phyloP scores from a whole-genome alignment of 352 stramenopile species.

The Pythium guiyangense region DNA sequence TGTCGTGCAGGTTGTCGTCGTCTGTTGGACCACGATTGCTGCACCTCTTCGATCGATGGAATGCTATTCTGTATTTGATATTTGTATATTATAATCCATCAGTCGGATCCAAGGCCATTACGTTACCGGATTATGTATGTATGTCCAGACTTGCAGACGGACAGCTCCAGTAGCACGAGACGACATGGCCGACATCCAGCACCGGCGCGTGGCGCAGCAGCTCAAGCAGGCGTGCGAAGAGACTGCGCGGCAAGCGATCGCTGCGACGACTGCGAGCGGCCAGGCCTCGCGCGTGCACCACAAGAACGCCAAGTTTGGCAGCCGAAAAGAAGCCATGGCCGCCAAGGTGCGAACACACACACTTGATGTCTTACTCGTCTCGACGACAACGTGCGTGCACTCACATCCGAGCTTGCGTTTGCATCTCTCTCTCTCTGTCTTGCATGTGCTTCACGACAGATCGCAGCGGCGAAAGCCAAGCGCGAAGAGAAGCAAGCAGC shows the following conservation, averaged over 20 bases:
- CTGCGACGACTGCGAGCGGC: constrained; percentile 57
- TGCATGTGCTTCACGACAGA: constrained; percentile 27
- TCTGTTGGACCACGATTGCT: background rate
- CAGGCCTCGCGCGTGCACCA: constrained; percentile 75
- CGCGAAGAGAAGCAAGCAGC: constrained; percentile 41
- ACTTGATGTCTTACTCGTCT: too few species aligned
- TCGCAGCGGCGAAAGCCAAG: constrained; percentile 73
- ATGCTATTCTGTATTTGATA: background rate
- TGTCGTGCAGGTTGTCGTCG: too few species aligned
- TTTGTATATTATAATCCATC: background rate
- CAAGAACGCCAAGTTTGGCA: constrained; percentile 84
- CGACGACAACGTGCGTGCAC: too few species aligned
- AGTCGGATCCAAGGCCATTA: too few species aligned
- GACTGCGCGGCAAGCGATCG: constrained; percentile 74
- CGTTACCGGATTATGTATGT: too few species aligned
- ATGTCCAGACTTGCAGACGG: too few species aligned
- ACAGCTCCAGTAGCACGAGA: too few species aligned
- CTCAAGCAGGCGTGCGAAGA: constrained; percentile 83
- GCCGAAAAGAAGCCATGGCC: constrained; percentile 74
- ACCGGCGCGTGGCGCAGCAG: constrained; percentile 60
- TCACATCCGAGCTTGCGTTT: constrained; percentile 3
- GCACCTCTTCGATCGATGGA: constrained; percentile 1
- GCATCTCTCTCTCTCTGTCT: background rate
- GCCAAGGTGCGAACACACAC: constrained; percentile 65
- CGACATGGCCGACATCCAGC: constrained; percentile 55